Base-by-base conservation (phyloP, 176 grass and related monocot species). In the Urochloa ruziziensis region DNA sequence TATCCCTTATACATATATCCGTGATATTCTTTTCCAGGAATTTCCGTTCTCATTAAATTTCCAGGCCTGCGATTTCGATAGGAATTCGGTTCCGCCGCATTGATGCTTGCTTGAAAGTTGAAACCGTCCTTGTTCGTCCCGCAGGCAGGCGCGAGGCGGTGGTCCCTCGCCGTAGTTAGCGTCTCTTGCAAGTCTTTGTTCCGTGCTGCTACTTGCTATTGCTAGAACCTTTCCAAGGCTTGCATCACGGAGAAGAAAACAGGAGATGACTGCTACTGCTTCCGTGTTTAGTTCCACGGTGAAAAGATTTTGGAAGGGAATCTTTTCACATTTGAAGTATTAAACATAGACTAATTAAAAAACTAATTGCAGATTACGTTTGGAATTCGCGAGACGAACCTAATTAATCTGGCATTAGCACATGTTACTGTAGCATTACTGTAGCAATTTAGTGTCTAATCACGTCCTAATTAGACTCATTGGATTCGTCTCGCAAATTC, bases 121-220 rank as follows among this genome's bases (percentile, higher is more conserved):
- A 32, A 35, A 8, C 40, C 25, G 77, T 62, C 51, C 13, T 68
- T 80, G 47, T 64, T 59, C 24, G 4, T 68, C 33, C 33, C 3
- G 23, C 24, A 11, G n/a, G 18, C 76, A 53, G 76, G 42, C 30
- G 33, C 51, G 5, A 33, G 74, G 70, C 5, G 8, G 82, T 85
- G 82, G 82, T 81, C 87, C 70, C 74, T 66, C 9, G 5, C 28
- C 13, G 58, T 66, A 5, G 9, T 23, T 62, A 70, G 88, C 83
- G 34, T 82, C 83, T 36, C 10, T 82, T 82, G 25, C 43, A 85
- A 82, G 71, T 70, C 65, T 88, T 23, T 23, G 37, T 84, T 28
- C 19, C 37, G 15, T 62, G 56, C 39, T 49, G 37, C 5, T 2
- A 0, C 29, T 5, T 21, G 70, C 10, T 30, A 17, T 3, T 7